A percentile compares a stretch with the other conserved stretches of the same genome.
phyloP scores from a whole-genome alignment of 306 rosid genomes.

The Rubus idaeus region DNA sequence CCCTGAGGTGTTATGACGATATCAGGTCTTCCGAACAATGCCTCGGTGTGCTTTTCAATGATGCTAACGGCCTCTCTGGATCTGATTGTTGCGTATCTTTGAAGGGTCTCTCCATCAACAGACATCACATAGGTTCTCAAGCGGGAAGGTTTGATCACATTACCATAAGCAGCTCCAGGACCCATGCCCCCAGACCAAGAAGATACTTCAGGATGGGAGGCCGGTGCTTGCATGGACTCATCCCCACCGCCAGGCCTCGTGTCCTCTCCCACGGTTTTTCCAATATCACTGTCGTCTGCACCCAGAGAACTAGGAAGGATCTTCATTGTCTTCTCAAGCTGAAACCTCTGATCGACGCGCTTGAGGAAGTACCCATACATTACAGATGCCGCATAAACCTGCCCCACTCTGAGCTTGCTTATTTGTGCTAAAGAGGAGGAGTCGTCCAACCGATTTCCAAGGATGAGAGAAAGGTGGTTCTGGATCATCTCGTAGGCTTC shows the following conservation, averaged over 20 bases:
- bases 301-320: constrained; percentile 51
- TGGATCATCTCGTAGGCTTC: constrained; percentile 90
- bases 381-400: constrained; percentile 91
- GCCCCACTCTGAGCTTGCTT: constrained; percentile 82
- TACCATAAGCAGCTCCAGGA: constrained; percentile 44
- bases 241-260: constrained; percentile 29
- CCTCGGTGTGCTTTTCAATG: constrained; percentile 90
- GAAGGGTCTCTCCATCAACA: constrained; percentile 86
- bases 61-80: constrained; percentile 84
- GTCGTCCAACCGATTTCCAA: constrained; percentile 65
- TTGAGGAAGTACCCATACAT: constrained; percentile 93
- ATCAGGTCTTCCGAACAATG: constrained; percentile 85
- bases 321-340: constrained; percentile 92
- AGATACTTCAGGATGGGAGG: constrained; percentile 65
- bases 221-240: constrained; percentile 30
- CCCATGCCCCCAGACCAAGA: constrained; percentile 44
- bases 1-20: constrained; percentile 64
- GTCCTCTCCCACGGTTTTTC: constrained; percentile 33
- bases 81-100: constrained; percentile 81
- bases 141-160: constrained; percentile 50
- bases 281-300: constrained; percentile 40
- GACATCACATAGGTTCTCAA: constrained; percentile 80
- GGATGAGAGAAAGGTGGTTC: constrained; percentile 72
- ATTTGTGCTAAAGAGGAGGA: constrained; percentile 69
- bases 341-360: constrained; percentile 91